phyloP scores from a whole-genome alignment of 768 basidiomycete genomes.

The Leccinum rimulosum region DNA sequence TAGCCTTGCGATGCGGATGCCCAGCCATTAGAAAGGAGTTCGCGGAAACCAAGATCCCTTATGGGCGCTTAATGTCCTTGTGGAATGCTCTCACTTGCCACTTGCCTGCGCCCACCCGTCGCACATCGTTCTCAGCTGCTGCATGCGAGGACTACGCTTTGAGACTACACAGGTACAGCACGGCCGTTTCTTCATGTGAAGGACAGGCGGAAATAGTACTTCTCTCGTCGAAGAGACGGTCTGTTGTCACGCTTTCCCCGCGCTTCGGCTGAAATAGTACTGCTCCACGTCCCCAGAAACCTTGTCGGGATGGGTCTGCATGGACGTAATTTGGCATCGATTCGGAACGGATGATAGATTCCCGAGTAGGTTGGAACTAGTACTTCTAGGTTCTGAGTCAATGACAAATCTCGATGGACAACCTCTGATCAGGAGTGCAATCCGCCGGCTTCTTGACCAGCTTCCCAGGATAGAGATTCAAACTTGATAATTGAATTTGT shows the following conservation, averaged over 20 bases:
- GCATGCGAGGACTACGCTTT: background rate
- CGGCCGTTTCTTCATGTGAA: background rate
- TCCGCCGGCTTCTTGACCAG: background rate
- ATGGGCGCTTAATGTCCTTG: background rate
- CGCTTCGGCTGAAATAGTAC: background rate
- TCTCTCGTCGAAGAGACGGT: background rate
- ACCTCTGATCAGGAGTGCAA: background rate
- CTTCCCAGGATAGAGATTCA: background rate
- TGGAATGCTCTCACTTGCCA: background rate
- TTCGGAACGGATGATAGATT: background rate
- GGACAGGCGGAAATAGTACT: background rate
- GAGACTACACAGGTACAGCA: background rate
- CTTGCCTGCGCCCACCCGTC: background rate
- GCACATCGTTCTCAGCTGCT: background rate
- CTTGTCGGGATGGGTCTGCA: background rate
- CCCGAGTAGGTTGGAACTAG: background rate
- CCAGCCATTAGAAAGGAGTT: constrained; percentile 11
- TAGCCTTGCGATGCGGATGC: constrained; percentile 24
- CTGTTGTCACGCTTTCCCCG: background rate
- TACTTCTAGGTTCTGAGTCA: background rate
- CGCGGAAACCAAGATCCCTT: background rate
- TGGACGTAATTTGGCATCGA: background rate
- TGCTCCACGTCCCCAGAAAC: background rate
- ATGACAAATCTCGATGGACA: background rate
- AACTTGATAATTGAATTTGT: background rate